Percentiles rank a stretch among this genome's conserved stretches.
Evolutionary conservation across 225 moss, liverwort and hornwort species (phyloP).

Genomic region (Pseudisothecium myosuroides): DNA sequence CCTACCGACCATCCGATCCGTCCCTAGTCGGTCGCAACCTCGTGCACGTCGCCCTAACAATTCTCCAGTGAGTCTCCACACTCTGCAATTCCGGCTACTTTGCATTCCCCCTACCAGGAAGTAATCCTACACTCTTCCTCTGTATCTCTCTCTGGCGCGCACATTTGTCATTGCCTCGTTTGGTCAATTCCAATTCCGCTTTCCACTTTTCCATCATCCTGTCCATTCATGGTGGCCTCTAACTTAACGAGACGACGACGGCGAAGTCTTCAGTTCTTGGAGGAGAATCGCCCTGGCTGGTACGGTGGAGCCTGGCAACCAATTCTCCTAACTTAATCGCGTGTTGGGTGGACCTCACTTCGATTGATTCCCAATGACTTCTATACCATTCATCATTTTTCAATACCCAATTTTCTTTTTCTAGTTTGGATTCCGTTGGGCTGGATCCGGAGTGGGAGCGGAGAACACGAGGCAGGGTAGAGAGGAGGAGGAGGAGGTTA

Average conservation of each 20-base stretch:
- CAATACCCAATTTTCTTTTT: too few species aligned
- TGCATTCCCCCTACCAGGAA: background rate
- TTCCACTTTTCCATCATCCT: background rate
- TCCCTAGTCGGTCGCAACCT: background rate
- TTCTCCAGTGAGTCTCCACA: too few species aligned
- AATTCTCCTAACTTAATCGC: background rate
- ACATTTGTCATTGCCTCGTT: background rate
- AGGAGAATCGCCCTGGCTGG: background rate
- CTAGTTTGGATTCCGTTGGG: background rate
- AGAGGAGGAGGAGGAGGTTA: background rate
- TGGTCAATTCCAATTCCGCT: background rate
- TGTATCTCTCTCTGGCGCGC: background rate
- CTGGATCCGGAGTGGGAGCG: background rate
- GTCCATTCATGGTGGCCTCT: background rate
- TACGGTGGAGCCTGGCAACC: background rate
- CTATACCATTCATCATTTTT: too few species aligned
- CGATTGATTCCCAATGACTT: background rate
- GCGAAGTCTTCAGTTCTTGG: background rate
- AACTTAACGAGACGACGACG: background rate
- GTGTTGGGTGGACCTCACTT: background rate
- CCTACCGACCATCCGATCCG: background rate
- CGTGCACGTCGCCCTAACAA: background rate
- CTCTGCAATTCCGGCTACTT: background rate
- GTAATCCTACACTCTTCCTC: background rate
- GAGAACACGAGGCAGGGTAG: background rate